Conservation (phyloP, 352 stramenopile species). For the Phytophthora citrophthora region DNA sequence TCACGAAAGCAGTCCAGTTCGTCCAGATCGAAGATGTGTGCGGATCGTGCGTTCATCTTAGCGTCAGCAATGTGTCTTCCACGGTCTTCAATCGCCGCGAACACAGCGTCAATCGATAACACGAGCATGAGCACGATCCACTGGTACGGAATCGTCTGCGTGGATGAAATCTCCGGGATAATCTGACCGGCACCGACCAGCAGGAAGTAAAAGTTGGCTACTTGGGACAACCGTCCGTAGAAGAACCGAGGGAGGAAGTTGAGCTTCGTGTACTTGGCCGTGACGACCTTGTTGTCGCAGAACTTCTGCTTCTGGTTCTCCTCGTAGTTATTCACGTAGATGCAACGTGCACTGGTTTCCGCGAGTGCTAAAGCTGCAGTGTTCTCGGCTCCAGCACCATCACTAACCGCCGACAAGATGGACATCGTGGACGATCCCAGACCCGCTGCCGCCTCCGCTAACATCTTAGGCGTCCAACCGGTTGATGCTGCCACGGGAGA, state of each 20-base stretch:
- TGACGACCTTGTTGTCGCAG: conserved; percentile 84
- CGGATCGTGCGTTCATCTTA: conserved; percentile 81
- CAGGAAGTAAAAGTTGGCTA: conserved; percentile 92
- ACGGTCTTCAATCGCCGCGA: conserved; percentile 86
- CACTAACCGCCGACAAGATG: conserved; percentile 31
- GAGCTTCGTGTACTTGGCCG: conserved; percentile 88
- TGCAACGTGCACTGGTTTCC: conserved; percentile 60
- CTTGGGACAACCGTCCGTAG: conserved; percentile 84
- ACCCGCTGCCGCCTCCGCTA: conserved; percentile 30
- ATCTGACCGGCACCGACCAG: conserved; percentile 87
- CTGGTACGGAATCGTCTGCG: conserved; percentile 82
- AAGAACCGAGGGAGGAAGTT: conserved; percentile 89
- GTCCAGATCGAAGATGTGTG: conserved; percentile 68
- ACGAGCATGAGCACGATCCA: conserved; percentile 88
- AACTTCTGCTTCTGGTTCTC: conserved; percentile 66
- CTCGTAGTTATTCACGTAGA: conserved; percentile 74
- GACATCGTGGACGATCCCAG: conserved; percentile 36
- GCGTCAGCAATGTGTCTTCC: conserved; percentile 75
- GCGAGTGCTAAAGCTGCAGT: conserved; percentile 30
- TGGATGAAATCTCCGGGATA: conserved; percentile 88
- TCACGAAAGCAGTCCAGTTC: conserved; percentile 53
- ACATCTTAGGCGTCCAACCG: conserved; percentile 31
- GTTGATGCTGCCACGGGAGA: conserved; percentile 23
- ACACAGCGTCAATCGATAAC: conserved; percentile 85
- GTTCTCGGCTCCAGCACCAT: conserved; percentile 16